Conservation (phyloP, 116 monocot genomes). For the Papilionanthe hybrid region DNA sequence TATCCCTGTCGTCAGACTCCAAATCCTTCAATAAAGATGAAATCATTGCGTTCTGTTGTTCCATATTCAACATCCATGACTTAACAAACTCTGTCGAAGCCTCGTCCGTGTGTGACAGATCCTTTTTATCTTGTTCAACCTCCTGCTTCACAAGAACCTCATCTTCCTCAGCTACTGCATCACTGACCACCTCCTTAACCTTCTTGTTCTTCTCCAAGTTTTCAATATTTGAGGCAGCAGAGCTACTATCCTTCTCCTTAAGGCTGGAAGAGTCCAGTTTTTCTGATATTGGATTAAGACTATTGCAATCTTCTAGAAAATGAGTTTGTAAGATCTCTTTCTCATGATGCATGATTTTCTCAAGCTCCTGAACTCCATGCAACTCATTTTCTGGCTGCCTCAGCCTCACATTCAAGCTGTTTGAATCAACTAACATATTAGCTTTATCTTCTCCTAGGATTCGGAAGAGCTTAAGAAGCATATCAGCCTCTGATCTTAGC, state of each 20-base stretch:
- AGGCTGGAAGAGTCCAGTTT: constrained; percentile 20
- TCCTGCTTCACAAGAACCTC: neutral
- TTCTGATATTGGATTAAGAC: constrained; percentile 29
- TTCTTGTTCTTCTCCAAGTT: neutral
- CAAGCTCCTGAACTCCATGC: constrained; percentile 26
- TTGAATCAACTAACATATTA: constrained; percentile 11
- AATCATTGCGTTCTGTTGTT: too few species aligned
- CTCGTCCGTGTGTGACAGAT: neutral
- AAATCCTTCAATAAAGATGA: constrained; percentile 12
- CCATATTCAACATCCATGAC: neutral
- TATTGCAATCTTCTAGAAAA: constrained; percentile 22
- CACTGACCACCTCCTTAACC: neutral
- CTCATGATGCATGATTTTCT: constrained; percentile 21
- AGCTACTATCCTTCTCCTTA: neutral
- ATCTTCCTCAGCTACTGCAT: neutral
- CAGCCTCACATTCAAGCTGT: constrained; percentile 17
- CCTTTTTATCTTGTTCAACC: neutral
- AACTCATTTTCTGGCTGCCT: constrained; percentile 27
- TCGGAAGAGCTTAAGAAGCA: constrained; percentile 17
- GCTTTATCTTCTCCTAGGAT: constrained; percentile 25
- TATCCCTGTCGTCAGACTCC: constrained; percentile 2
- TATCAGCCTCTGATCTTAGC: constrained; percentile 30
- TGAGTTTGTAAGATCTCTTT: constrained; percentile 18
- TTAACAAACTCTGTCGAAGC: neutral
- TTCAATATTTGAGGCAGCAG: neutral